phyloP scores from a whole-genome alignment of 306 rosid species.

The Prunus fruticosa region DNA sequence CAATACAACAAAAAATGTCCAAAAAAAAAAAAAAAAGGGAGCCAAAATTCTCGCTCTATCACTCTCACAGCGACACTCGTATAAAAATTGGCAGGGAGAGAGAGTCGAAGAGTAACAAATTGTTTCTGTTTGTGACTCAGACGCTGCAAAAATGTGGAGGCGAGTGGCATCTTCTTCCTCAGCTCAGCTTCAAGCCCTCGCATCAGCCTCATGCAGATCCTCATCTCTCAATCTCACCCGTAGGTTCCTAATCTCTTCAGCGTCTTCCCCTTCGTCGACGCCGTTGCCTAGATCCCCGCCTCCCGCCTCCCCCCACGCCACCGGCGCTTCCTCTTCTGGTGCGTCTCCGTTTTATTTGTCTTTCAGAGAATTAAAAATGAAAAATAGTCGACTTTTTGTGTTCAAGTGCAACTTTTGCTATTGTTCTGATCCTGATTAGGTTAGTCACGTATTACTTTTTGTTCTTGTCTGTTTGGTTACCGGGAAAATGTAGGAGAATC shows the following conservation, averaged over 20 bases:
- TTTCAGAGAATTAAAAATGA: background rate
- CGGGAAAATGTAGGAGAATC: background rate
- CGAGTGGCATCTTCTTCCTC: constrained; percentile 13
- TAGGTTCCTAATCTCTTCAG: constrained; percentile 12
- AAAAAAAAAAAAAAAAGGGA: background rate
- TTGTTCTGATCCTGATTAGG: background rate
- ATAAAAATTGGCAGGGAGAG: background rate
- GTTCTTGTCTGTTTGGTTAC: background rate
- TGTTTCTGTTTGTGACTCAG: background rate
- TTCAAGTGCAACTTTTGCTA: background rate
- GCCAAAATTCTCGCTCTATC: background rate
- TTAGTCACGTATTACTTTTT: background rate
- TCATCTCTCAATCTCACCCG: constrained; percentile 12
- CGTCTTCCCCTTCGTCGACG: constrained; percentile 16
- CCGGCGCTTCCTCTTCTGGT: constrained; percentile 14
- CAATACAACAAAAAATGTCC: background rate
- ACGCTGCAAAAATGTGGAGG: constrained; percentile 25
- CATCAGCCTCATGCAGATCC: constrained; percentile 9
- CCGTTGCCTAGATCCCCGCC: constrained; percentile 11
- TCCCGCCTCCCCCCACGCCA: constrained; percentile 3
- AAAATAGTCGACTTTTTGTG: background rate
- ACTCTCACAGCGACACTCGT: background rate
- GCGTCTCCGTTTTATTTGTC: background rate
- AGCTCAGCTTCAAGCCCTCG: constrained; percentile 14
- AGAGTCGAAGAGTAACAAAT: background rate